Conservation (phyloP, 352 stramenopile species). For the Phytophthora rubi region DNA sequence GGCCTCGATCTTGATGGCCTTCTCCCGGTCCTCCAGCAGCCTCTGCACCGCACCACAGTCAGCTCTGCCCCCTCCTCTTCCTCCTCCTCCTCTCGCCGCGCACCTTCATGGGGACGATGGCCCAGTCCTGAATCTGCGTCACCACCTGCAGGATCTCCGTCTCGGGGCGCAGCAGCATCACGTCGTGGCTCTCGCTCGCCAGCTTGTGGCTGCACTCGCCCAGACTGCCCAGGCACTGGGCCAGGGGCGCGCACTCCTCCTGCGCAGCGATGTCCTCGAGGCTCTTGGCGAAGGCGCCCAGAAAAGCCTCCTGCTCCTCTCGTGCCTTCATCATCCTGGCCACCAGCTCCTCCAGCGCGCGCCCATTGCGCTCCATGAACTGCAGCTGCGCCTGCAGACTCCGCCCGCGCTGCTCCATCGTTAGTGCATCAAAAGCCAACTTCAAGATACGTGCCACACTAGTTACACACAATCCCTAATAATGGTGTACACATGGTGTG, state of each 20-base stretch:
- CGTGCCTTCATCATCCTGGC: constrained; percentile 67
- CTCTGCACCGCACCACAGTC: constrained; percentile 36
- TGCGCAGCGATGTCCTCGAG: constrained; percentile 72
- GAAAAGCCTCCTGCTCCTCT: constrained; percentile 75
- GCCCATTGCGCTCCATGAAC: constrained; percentile 84
- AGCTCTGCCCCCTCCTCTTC: not conserved
- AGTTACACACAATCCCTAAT: constrained; percentile 1
- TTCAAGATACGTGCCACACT: constrained; percentile 20
- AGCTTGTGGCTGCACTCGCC: constrained; percentile 59
- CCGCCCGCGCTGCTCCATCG: constrained; percentile 55
- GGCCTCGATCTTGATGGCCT: constrained; percentile 75
- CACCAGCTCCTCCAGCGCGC: constrained; percentile 77
- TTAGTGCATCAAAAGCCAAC: constrained; percentile 15
- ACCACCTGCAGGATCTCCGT: constrained; percentile 72
- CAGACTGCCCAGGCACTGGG: constrained; percentile 57
- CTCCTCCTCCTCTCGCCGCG: not conserved
- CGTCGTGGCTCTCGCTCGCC: constrained; percentile 72
- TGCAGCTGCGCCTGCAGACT: constrained; percentile 68
- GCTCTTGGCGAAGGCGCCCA: constrained; percentile 53
- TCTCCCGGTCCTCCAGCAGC: constrained; percentile 83
- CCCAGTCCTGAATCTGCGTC: constrained; percentile 85
- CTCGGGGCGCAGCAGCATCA: constrained; percentile 78
- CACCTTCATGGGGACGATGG: constrained; percentile 83
- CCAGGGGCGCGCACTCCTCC: constrained; percentile 53
- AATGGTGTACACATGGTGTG: constrained; percentile 7